phyloP scores from a whole-genome alignment of 441 rosid species.

The Bruguiera hainesii region DNA sequence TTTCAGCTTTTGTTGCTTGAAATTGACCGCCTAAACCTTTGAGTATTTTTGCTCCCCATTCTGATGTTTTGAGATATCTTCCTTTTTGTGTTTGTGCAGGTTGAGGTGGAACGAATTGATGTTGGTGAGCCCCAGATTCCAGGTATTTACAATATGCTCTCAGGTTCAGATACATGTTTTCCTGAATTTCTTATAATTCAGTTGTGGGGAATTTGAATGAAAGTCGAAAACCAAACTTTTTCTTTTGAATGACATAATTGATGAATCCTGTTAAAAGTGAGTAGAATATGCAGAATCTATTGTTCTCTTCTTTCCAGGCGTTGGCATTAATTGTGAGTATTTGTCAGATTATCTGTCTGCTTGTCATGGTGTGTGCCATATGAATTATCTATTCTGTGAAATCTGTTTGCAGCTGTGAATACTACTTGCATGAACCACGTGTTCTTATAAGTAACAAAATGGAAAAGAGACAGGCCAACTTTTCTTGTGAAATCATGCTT shows the following conservation, averaged over 20 bases:
- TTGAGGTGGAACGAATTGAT: slow-evolving; percentile 79
- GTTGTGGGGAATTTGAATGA: neutral
- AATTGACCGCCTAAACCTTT: neutral
- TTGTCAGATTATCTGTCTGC: neutral
- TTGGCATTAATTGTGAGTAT: neutral
- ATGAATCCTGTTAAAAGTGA: neutral
- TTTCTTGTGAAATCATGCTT: neutral
- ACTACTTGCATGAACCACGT: neutral
- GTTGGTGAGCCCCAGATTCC: slow-evolving; percentile 49
- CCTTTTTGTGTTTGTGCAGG: slow-evolving; percentile 32
- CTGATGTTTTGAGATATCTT: slow-evolving; percentile 2
- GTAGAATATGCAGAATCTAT: neutral
- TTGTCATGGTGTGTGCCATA: neutral
- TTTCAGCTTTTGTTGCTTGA: neutral
- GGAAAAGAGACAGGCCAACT: neutral
- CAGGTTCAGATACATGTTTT: neutral
- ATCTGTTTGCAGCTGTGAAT: neutral
- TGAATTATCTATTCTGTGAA: neutral
- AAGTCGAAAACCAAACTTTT: neutral
- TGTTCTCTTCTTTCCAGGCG: neutral
- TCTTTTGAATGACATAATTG: neutral
- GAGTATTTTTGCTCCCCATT: slow-evolving; percentile 1
- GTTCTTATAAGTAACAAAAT: neutral
- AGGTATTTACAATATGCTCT: slow-evolving; percentile 31
- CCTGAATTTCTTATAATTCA: slow-evolving; percentile 4